Evolutionary conservation across 495 filamentous ascomycete species (phyloP), one percentile per base, ranked within the genome.

Genomic region (Coniosporium apollinis): DNA sequence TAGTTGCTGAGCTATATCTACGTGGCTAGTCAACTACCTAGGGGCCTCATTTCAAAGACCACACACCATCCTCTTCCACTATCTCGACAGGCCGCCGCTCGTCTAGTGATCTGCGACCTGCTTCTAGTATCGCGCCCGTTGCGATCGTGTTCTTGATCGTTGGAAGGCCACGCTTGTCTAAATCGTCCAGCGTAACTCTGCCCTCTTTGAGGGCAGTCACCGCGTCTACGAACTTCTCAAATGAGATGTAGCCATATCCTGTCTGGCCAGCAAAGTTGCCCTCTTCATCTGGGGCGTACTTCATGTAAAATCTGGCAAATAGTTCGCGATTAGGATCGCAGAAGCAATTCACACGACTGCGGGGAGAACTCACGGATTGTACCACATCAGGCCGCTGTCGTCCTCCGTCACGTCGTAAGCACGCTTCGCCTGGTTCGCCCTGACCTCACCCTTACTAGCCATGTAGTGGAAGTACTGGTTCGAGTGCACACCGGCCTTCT

Each of bases 401-500:
- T 94, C 86, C 25, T 80, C 79, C 1, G 85, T 81, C n/a, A 93
- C 78, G 43, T 94, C 85, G 54, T 94, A 94, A 16, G 84, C 83
- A 15, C 86, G 75, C 63, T 93, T 93, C 11, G 84, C 86, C 58
- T 94, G 86, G 61, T 94, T 81, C 38, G 86, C 72, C 32, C 80
- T 71, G 49, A 94, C 74, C 58, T 94, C 86, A 41, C 85, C 86
- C 19, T 72, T 70, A 36, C 69, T 62, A 3, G 68, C 86, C 67
- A 94, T 77, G 52, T 85, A 92, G 48, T 92, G 86, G 65, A 93
- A 93, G 56, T 92, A 92, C 61, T 94, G 86, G 47, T 93, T 92
- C 4, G 76, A 82, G 51, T 93, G 86, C 13, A 94, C 85, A 11
- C 86, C 86, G 0, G 85, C 86, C 46, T 72, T 78, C 54, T 87